phyloP scores from a whole-genome alignment of 495 filamentous ascomycete genomes.

The Aspergillus baeticus region DNA sequence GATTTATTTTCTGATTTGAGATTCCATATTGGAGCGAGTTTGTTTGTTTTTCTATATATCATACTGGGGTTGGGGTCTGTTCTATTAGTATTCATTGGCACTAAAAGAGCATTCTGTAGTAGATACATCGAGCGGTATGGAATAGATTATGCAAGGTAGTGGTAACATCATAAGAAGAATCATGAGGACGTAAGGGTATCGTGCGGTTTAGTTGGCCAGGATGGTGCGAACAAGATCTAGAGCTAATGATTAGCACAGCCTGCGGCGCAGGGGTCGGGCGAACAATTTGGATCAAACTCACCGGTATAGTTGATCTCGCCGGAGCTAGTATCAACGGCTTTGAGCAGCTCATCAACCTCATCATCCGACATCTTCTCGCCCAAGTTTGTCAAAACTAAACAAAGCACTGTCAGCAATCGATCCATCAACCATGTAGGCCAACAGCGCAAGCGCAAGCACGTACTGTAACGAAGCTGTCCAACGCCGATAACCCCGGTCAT shows the following conservation, averaged over 20 bases:
- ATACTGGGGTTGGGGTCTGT: background rate
- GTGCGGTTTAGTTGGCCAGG: slow-evolving; percentile 74
- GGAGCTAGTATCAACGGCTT: slow-evolving; percentile 90
- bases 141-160: slow-evolving; percentile 9
- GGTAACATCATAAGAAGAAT: slow-evolving; percentile 11
- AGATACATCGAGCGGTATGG: slow-evolving; percentile 1
- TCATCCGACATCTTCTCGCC: slow-evolving; percentile 99
- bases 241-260: background rate
- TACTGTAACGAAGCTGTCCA: slow-evolving; percentile 90
- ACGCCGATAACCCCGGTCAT: slow-evolving; percentile 97
- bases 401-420: slow-evolving; percentile 2
- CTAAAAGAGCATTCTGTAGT: background rate
- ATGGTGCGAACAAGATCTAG: slow-evolving; percentile 90
- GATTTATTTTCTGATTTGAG: background rate
- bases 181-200: slow-evolving; percentile 22
- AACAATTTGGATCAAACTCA: slow-evolving; percentile 35
- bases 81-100: background rate
- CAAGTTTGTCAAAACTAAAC: slow-evolving; percentile 82
- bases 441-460: slow-evolving; percentile 17
- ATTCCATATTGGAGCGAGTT: background rate
- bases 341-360: slow-evolving; percentile 96
- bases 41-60: background rate
- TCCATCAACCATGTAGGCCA: background rate
- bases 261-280: background rate
- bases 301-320: slow-evolving; percentile 97